Evolutionary conservation across 345 rosid species (phyloP), one percentile per base, ranked within the genome.

Genomic region (Streptanthus diversifolius): DNA sequence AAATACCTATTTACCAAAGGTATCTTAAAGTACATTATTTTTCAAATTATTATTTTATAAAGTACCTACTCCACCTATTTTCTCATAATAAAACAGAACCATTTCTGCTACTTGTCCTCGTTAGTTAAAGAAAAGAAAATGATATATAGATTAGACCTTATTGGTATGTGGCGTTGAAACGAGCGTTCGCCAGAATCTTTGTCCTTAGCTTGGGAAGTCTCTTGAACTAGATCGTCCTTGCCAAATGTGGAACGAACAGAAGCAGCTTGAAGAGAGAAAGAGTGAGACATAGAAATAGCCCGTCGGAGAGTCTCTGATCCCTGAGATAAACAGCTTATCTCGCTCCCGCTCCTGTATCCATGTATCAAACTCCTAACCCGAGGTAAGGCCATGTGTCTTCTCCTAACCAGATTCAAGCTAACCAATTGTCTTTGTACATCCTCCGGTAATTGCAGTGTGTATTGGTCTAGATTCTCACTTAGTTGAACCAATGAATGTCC

Each of bases 391-490:
- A 62, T 83, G 32, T 82, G 82, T 47, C 87, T 85, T 81, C 70
- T 85, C 21, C 77, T 57, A 3, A 74, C 65, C 14, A 45, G 62
- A 12, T 66, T 60, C 25, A 80, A 65, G 51, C 60, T 76, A 41
- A 81, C 74, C 41, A 80, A 18, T 70, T 78, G 78, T 65, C 32
- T 82, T 24, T 85, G 74, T 29, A 84, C 79, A 18, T 90, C 92
- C 10, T 81, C 82, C 0, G 98, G 92, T 35, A 92, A 74, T 67
- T 88, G 80, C 27, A 92, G 64, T 0, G 92, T 90, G 66, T 84
- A 92, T 76, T 90, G 80, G 18, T 92, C 92, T 2, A 48, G 29
- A 77, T 84, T 76, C 58, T 82, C 87, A 19, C 85, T 82, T 17
- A 68, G 71, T 71, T 80, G 88, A 65, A 88, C 83, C 82, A 77